Evolutionary conservation across 2,329 filamentous ascomycete species (phyloP), one percentile per base, ranked within the genome.

Genomic region (Domatiomyces globalis): DNA sequence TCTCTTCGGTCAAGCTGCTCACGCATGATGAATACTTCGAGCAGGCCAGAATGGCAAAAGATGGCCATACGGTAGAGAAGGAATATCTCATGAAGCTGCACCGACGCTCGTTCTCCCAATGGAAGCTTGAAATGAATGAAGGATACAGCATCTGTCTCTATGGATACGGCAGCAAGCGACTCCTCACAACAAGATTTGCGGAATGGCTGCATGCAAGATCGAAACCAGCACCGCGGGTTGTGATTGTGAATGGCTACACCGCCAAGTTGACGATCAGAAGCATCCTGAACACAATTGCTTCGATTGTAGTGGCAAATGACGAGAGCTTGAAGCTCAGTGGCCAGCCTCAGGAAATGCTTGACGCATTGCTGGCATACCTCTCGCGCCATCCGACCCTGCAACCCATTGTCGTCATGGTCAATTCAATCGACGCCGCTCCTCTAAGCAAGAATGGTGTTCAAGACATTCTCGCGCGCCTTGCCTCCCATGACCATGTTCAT

Each of bases 1-100:
- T 96, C 4, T 76, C 83, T 0, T 81, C 83, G 4, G 72, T 94
- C 33, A 73, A 79, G 3, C 73, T 95, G 9, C 79, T 96, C 51
- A 88, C 85, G 1, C 89, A 95, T 62, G 89, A 96, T 52, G 87
- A 95, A 64, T 98, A 92, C 67, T 94, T 94, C 61, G 74, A 78
- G 45, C 69, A 84, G 27, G 72, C 86, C 27, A 75, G 78, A 25
- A 71, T 76, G 36, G 80, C 81, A 57, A 64, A 74, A 53, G 84
- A 94, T 59, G 78, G 77, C 0, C 89, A 95, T 65, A 71, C 73
- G 33, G 68, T 74, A 2, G 85, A 94, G 57, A 78, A 85, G 48
- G 73, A 78, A 17, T 84, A 84, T 57, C 72, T 98, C 22, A 75
- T 85, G 58, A 76, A 80, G 5, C 69, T 95, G 19, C 90, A 96